Evolutionary conservation across 305 asterid genomes (phyloP).

Genomic region (Solanum hybrid): DNA sequence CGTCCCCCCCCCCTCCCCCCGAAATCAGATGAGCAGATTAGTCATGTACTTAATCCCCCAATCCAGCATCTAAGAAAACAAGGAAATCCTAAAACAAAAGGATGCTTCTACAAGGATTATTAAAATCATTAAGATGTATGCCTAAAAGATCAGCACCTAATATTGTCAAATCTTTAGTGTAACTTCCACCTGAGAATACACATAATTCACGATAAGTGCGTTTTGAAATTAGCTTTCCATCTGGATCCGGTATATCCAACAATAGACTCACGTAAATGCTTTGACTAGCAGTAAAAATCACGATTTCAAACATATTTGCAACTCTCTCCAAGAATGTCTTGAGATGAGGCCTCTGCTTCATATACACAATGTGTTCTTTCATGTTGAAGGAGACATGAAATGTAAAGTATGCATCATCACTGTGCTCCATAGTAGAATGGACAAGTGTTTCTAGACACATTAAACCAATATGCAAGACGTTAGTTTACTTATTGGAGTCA

Average conservation of each 20-base stretch:
- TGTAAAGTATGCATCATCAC: constrained; percentile 75
- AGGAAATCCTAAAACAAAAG: not conserved
- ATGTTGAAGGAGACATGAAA: constrained; percentile 71
- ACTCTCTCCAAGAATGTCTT: constrained; percentile 57
- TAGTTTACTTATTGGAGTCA: not conserved
- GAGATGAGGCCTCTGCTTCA: constrained; percentile 81
- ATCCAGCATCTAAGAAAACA: not conserved
- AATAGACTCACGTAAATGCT: constrained; percentile 82
- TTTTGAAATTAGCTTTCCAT: constrained; percentile 61
- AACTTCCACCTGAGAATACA: constrained; percentile 59
- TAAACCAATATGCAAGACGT: constrained; percentile 14
- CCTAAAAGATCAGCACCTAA: constrained; percentile 66
- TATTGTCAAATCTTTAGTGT: constrained; percentile 75
- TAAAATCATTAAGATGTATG: constrained; percentile 11
- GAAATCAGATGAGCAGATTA: not conserved
- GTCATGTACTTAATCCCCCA: not conserved
- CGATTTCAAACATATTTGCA: constrained; percentile 73
- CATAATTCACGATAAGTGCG: constrained; percentile 79
- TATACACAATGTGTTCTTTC: constrained; percentile 78
- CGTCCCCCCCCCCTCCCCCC: not conserved
- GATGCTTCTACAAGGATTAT: not conserved
- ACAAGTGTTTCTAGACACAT: constrained; percentile 76
- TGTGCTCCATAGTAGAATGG: constrained; percentile 69
- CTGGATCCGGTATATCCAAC: constrained; percentile 83
- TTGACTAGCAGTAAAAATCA: constrained; percentile 90